These are phyloP conservation scores for Phytophthora hybrid DNA, from an alignment of 352 stramenopile species.

Conservation along the genomic window DNA sequence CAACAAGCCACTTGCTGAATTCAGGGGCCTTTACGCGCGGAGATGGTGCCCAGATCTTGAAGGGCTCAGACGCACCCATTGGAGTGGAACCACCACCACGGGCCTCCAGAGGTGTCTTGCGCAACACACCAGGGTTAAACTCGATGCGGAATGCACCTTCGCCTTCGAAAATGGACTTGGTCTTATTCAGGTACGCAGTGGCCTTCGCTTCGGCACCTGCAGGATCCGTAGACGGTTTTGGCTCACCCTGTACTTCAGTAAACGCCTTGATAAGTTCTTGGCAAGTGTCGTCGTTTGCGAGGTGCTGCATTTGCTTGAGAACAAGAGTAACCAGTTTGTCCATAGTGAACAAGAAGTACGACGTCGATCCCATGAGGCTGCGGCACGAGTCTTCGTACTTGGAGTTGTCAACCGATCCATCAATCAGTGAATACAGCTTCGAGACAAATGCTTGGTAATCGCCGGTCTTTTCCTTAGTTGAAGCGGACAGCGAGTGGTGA, in stretches of 20 bases:
- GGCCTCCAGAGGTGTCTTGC: slow-evolving; percentile 75
- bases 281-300: slow-evolving; percentile 84
- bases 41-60: slow-evolving; percentile 88
- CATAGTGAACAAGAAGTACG: slow-evolving; percentile 93
- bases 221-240: slow-evolving; percentile 37
- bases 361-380: slow-evolving; percentile 89
- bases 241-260: slow-evolving; percentile 53
- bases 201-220: slow-evolving; percentile 43
- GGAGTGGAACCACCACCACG: slow-evolving; percentile 49
- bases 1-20: slow-evolving; percentile 85
- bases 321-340: slow-evolving; percentile 89
- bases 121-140: slow-evolving; percentile 83
- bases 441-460: slow-evolving; percentile 90
- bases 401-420: slow-evolving; percentile 86
- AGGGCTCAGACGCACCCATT: slow-evolving; percentile 44
- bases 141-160: slow-evolving; percentile 88
- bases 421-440: slow-evolving; percentile 88
- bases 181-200: slow-evolving; percentile 72
- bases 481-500: slow-evolving; percentile 59
- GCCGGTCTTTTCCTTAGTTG: slow-evolving; percentile 77
- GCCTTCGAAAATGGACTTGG: slow-evolving; percentile 83
- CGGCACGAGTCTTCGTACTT: slow-evolving; percentile 92
- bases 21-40: slow-evolving; percentile 76
- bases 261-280: slow-evolving; percentile 85
- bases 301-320: slow-evolving; percentile 91